Evolutionary conservation across 768 basidiomycete genomes (phyloP).

Genomic region (Amanita inopinata): DNA sequence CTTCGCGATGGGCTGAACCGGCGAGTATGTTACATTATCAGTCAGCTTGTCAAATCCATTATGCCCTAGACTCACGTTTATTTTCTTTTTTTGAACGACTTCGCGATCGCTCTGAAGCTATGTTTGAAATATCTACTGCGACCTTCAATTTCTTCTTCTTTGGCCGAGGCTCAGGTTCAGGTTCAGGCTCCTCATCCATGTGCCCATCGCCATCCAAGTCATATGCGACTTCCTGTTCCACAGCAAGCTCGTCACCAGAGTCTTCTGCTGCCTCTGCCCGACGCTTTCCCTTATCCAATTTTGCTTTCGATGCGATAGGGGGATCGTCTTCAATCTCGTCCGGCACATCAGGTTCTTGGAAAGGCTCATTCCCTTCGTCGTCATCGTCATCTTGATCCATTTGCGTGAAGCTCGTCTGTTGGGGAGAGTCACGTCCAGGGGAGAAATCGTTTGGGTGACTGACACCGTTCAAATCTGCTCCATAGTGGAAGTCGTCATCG

Average conservation of each 20-base stretch:
- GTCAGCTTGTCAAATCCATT: neutral
- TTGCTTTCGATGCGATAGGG: constrained; percentile 10
- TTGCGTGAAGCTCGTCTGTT: constrained; percentile 36
- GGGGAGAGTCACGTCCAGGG: constrained; percentile 18
- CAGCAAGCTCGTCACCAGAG: constrained; percentile 1
- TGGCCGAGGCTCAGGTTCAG: constrained; percentile 18
- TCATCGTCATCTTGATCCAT: constrained; percentile 34
- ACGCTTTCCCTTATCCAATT: constrained; percentile 31
- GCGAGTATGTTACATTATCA: neutral
- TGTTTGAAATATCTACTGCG: constrained; percentile 15
- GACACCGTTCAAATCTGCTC: constrained; percentile 16
- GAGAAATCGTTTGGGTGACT: constrained; percentile 17
- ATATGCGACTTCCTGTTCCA: neutral
- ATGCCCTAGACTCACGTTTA: constrained; percentile 19
- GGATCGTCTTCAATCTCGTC: constrained; percentile 17
- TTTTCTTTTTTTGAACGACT: constrained; percentile 32
- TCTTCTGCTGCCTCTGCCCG: constrained; percentile 19
- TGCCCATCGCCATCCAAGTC: constrained; percentile 25
- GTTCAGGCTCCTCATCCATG: constrained; percentile 21
- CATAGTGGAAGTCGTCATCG: constrained; percentile 20
- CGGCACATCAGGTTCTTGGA: constrained; percentile 15
- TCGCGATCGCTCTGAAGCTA: constrained; percentile 14
- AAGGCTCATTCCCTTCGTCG: constrained; percentile 23
- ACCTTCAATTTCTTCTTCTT: constrained; percentile 28
- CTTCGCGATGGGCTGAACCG: constrained; percentile 32